Base-by-base conservation (phyloP, 176 grass and related monocot genomes). In the Neostapfia colusana region DNA sequence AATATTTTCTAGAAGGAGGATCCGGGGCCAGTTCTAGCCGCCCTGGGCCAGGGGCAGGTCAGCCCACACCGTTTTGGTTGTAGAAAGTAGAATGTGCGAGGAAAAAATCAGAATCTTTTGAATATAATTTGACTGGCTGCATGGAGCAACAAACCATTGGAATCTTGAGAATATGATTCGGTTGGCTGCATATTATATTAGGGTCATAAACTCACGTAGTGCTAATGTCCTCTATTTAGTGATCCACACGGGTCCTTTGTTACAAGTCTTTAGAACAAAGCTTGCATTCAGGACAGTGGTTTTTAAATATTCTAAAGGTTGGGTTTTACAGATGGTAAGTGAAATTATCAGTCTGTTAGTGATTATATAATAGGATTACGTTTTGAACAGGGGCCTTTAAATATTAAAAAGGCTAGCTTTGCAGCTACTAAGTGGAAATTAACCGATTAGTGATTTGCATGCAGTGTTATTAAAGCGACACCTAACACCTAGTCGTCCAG, bases 391-490 rank as follows among this genome's bases (percentile, higher is more conserved):
- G 44, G 44, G 6, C 53, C 4, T 4, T 55, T n/a, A 41, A 6
- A 53, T 39, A 40, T 70, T 70, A 21, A 41, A 67, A 45, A 57
- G 17, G 6, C 36, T 17, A 36, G 49, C 24, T 83, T 68, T n/a
- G 3, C 35, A 21, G 15, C 66, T 44, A 54, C 28, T 55, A 49
- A 27, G 57, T 67, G 37, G 53, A 40, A 63, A 70, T 78, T 43
- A 57, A 72, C 70, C 25, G 58, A 10, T 36, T 27, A 25, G 0
- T 70, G 66, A 15, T 39, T 71, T 43, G 42, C 20, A 20, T 15
- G 10, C 35, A n/a, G n/a, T n/a, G n/a, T n/a, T n/a, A n/a, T n/a
- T n/a, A n/a, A n/a, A n/a, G n/a, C n/a, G n/a, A n/a, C n/a, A n/a
- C n/a, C n/a, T n/a, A n/a, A n/a, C n/a, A n/a, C n/a, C n/a, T n/a